A percentile compares a stretch with the other conserved stretches of the same genome.
These are phyloP conservation scores for Puccinellia tenuiflora DNA, from an alignment of 176 grass and related monocot species.

Conservation along the genomic window DNA sequence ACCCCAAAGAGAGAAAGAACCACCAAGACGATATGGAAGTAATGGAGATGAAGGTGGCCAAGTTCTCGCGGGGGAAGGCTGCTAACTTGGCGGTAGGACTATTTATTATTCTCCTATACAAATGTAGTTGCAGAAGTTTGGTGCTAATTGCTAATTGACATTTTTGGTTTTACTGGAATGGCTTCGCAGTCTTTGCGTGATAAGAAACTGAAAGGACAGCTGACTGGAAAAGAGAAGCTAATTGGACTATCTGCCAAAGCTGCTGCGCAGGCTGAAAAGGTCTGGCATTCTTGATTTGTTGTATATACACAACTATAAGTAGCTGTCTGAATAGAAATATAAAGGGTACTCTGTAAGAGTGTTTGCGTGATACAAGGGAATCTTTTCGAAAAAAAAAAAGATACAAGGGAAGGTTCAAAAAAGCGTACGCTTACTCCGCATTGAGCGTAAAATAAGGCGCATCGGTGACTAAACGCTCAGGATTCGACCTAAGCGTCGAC, in stretches of 20 bases:
- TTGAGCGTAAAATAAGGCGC: no score
- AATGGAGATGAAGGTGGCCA: slow-evolving; percentile 57
- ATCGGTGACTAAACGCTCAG: no score
- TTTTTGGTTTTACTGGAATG: slow-evolving; percentile 15
- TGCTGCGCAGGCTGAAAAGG: slow-evolving; percentile 76
- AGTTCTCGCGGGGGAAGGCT: slow-evolving; percentile 62
- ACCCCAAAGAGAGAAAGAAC: neutral
- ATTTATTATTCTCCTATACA: slow-evolving; percentile 2
- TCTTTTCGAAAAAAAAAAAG: no score
- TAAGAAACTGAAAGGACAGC: slow-evolving; percentile 79
- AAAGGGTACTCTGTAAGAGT: neutral
- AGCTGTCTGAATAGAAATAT: neutral
- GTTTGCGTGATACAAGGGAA: neutral
- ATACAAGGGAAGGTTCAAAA: no score
- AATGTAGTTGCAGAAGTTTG: neutral
- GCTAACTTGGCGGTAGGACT: slow-evolving; percentile 53
- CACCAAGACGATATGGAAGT: slow-evolving; percentile 42
- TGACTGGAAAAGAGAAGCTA: slow-evolving; percentile 63
- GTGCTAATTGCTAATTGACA: neutral
- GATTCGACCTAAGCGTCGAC: no score
- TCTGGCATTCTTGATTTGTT: neutral
- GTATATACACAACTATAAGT: neutral
- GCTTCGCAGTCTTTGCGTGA: slow-evolving; percentile 46
- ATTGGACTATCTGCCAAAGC: slow-evolving; percentile 69
- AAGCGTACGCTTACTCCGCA: no score